Conservation (phyloP, 2,329 filamentous ascomycete species). For the Penicillium digitatum region DNA sequence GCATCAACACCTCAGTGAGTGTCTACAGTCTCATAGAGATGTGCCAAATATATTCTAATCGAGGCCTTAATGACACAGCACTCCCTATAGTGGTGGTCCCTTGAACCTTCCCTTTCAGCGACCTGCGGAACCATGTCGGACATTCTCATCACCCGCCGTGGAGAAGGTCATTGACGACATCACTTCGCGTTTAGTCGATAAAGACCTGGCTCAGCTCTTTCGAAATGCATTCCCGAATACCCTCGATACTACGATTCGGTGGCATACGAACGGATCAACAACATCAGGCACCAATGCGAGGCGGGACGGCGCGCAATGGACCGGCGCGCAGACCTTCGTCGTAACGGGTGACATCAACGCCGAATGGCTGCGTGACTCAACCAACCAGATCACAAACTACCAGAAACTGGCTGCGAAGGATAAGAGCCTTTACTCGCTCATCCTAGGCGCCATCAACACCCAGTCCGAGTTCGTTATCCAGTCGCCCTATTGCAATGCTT, state of each 20-base stretch:
- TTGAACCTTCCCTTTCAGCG: constrained; percentile 80
- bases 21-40: neutral
- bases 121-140: constrained; percentile 75
- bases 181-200: constrained; percentile 72
- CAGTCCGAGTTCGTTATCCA: constrained; percentile 93
- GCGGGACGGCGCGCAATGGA: constrained; percentile 63
- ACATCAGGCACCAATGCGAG: constrained; percentile 32
- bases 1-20: constrained; percentile 58
- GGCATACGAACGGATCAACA: constrained; percentile 64
- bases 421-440: constrained; percentile 69
- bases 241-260: constrained; percentile 82
- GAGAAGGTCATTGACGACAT: constrained; percentile 84
- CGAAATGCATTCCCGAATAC: constrained; percentile 94
- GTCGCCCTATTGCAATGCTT: constrained; percentile 96
- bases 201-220: constrained; percentile 85
- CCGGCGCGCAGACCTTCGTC: constrained; percentile 84
- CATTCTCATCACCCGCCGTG: constrained; percentile 80
- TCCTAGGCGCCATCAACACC: constrained; percentile 91
- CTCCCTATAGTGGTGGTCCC: constrained; percentile 74
- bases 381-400: constrained; percentile 89
- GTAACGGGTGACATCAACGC: constrained; percentile 92
- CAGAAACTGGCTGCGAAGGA: constrained; percentile 80
- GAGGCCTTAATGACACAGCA: constrained; percentile 46
- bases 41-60: neutral
- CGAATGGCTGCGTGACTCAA: constrained; percentile 87